These are phyloP conservation scores for Acer yangbiense DNA, from an alignment of 345 rosid species.

Conservation along the genomic window DNA sequence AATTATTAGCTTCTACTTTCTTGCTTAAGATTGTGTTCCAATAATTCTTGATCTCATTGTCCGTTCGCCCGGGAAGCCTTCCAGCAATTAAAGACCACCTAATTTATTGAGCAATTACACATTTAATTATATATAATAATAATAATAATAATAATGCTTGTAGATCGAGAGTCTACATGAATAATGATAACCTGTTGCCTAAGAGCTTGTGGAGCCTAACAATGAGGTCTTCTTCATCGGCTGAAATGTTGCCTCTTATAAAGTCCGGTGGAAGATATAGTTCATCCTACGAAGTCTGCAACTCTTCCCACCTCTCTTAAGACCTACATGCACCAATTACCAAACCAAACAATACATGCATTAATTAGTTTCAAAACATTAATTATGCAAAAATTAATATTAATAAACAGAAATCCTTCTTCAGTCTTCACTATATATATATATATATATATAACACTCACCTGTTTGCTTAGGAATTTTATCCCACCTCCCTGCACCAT, in stretches of 20 bases:
- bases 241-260: constrained; percentile 27
- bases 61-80: constrained; percentile 24
- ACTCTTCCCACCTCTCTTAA: constrained; percentile 29
- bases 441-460: too few relatives aligned
- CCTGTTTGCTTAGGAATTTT: too few relatives aligned
- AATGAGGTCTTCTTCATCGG: constrained; percentile 32
- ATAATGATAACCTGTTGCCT: too few relatives aligned
- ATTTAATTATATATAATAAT: too few relatives aligned
- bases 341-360: too few relatives aligned
- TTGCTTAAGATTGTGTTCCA: constrained; percentile 12
- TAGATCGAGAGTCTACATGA: too few relatives aligned
- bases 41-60: constrained; percentile 25
- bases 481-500: too few relatives aligned
- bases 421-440: too few relatives aligned
- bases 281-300: constrained; percentile 31
- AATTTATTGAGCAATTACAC: too few relatives aligned
- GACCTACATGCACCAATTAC: background rate
- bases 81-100: too few relatives aligned
- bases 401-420: background rate
- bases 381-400: background rate
- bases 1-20: too few relatives aligned
- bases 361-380: background rate
- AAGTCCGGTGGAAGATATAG: constrained; percentile 27
- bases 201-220: constrained; percentile 28
- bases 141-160: too few relatives aligned